Conservation (phyloP, 352 stramenopile species). For the Phytophthora crassamura region DNA sequence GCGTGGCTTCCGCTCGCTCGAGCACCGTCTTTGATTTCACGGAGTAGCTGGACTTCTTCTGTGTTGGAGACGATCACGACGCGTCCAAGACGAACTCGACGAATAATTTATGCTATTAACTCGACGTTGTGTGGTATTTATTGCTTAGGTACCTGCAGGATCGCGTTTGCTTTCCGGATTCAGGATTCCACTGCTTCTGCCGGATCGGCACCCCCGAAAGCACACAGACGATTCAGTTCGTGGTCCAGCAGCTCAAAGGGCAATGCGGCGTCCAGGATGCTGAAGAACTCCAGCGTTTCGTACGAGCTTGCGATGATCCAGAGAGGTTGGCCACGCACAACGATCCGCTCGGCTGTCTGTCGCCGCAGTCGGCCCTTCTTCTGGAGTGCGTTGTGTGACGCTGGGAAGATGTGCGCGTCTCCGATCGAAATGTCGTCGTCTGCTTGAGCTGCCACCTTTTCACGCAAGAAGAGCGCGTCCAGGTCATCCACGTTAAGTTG, state of each 20-base stretch:
- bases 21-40: slow-evolving; percentile 41
- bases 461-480: slow-evolving; percentile 46
- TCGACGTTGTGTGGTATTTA: not conserved
- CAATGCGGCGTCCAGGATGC: slow-evolving; percentile 42
- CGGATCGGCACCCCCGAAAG: slow-evolving; percentile 41
- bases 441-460: slow-evolving; percentile 26
- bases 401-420: slow-evolving; percentile 56
- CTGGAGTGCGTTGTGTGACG: not conserved
- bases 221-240: slow-evolving; percentile 48
- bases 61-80: not conserved
- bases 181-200: not conserved
- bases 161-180: not conserved
- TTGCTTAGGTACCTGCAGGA: too few relatives aligned
- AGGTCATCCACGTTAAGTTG: slow-evolving; percentile 47
- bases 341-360: slow-evolving; percentile 47
- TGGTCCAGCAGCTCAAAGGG: slow-evolving; percentile 47
- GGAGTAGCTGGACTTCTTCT: slow-evolving; percentile 14
- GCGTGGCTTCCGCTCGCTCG: slow-evolving; percentile 4
- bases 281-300: slow-evolving; percentile 51
- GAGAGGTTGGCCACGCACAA: slow-evolving; percentile 29
- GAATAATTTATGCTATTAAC: slow-evolving; percentile 3
- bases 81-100: not conserved
- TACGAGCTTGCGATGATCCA: slow-evolving; percentile 62
- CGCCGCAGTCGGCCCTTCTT: slow-evolving; percentile 36
- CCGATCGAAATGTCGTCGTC: slow-evolving; percentile 52